phyloP scores from a whole-genome alignment of 805 yeast species.

The Sugiyamaella smithiae region DNA sequence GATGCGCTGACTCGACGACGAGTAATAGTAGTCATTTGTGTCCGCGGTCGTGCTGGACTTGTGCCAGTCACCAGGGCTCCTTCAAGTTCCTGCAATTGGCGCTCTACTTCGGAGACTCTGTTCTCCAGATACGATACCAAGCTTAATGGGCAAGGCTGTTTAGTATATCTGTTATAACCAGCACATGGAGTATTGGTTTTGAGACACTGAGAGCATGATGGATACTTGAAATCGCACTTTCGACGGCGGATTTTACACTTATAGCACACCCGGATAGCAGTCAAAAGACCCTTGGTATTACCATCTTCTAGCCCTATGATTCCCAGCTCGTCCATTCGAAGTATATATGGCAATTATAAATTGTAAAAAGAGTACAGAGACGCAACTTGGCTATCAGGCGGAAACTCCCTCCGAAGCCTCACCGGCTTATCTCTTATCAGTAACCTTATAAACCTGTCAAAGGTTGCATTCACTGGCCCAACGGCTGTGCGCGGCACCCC shows the following conservation, averaged over 20 bases:
- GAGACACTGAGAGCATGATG: slow-evolving; percentile 20
- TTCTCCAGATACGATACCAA: slow-evolving; percentile 2
- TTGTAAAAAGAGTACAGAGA: not conserved
- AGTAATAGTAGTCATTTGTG: not conserved
- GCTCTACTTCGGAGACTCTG: not conserved
- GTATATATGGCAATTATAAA: not conserved
- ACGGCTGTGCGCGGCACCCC: slow-evolving; percentile 1
- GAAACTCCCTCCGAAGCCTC: slow-evolving; percentile 2
- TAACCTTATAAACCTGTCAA: not conserved
- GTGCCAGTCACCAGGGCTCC: not conserved
- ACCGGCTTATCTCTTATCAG: slow-evolving; percentile 6
- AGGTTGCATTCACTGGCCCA: not conserved
- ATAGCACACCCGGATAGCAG: slow-evolving; percentile 1
- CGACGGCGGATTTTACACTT: slow-evolving; percentile 20
- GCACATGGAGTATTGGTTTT: not conserved
- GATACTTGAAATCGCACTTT: slow-evolving; percentile 23
- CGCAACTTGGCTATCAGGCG: not conserved
- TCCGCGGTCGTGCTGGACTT: not conserved
- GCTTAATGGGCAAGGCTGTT: slow-evolving; percentile 2
- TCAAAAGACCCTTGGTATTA: not conserved
- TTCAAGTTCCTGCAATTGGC: not conserved
- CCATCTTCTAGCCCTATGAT: slow-evolving; percentile 2
- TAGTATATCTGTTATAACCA: slow-evolving; percentile 1
- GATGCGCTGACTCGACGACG: not conserved
- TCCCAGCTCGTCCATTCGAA: slow-evolving; percentile 3